Percentiles rank a stretch among this genome's conserved stretches.
phyloP scores from a whole-genome alignment of 2,329 filamentous ascomycete species.

The Biscogniauxia mediterranea region DNA sequence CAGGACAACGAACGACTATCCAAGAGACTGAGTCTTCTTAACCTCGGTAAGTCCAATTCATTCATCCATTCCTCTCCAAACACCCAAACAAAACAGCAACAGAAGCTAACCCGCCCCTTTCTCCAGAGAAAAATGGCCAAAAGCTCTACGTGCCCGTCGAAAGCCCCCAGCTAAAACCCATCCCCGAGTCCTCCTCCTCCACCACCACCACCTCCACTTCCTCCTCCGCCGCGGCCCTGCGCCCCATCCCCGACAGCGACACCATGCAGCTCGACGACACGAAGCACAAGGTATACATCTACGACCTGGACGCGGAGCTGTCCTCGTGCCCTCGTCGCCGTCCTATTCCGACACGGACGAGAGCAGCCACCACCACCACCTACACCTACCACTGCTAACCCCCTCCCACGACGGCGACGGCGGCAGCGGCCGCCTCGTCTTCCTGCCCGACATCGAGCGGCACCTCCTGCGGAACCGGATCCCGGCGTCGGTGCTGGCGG shows the following conservation, averaged over 20 bases:
- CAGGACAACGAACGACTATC: constrained; percentile 72
- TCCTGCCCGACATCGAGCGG: constrained; percentile 83
- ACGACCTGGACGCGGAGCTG: constrained; percentile 85
- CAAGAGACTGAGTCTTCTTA: constrained; percentile 79
- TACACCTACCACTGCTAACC: no score
- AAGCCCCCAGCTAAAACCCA: constrained; percentile 35
- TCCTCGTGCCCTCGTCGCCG: constrained; percentile 54
- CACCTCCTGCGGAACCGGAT: constrained; percentile 71
- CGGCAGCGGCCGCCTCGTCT: constrained; percentile 66
- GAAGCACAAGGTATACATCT: constrained; percentile 84
- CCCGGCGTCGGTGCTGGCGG: constrained; percentile 62
- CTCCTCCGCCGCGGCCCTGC: constrained; percentile 18
- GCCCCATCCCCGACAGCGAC: constrained; percentile 45
- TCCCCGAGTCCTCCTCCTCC: constrained; percentile 18
- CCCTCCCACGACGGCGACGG: constrained; percentile 50
- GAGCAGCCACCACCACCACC: no score
- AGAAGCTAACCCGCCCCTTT: constrained; percentile 24
- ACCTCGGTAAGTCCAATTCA: constrained; percentile 62
- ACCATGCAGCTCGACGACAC: constrained; percentile 84
- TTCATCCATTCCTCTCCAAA: constrained; percentile 13
- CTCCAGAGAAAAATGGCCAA: constrained; percentile 57
- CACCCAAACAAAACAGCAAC: constrained; percentile 22
- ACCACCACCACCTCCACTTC: constrained; percentile 15
- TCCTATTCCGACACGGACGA: constrained; percentile 1
- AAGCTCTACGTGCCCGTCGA: constrained; percentile 67